Percentiles rank a stretch among this genome's conserved stretches.
phyloP scores from a whole-genome alignment of 495 filamentous ascomycete genomes.

The Penicillium bialowiezense region DNA sequence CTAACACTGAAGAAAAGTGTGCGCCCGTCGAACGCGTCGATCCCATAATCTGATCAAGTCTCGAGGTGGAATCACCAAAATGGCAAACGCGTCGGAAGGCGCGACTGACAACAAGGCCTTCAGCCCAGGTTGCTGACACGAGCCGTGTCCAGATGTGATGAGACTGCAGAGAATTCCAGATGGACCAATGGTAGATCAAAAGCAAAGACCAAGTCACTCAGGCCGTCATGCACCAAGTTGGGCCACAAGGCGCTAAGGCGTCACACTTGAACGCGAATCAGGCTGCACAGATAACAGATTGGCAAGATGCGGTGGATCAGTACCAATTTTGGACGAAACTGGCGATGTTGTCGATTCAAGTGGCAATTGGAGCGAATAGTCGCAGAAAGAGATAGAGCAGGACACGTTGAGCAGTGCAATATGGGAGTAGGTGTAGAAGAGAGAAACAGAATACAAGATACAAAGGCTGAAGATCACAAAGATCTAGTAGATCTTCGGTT shows the following conservation, averaged over 20 bases:
- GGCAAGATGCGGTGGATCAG: neutral
- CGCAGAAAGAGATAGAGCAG: too few relatives aligned
- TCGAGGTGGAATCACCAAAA: constrained; percentile 6
- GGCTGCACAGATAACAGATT: constrained; percentile 4
- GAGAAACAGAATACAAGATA: constrained; percentile 4
- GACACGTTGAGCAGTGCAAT: too few relatives aligned
- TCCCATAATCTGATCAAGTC: constrained; percentile 45
- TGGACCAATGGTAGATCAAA: constrained; percentile 15
- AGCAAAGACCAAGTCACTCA: constrained; percentile 16
- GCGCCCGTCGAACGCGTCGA: constrained; percentile 63
- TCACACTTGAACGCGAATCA: constrained; percentile 6
- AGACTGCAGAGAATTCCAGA: constrained; percentile 19
- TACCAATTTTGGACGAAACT: neutral
- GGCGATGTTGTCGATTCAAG: too few relatives aligned
- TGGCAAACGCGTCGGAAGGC: constrained; percentile 22
- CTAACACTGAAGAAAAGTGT: constrained; percentile 63
- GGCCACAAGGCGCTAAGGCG: constrained; percentile 26
- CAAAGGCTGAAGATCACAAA: neutral
- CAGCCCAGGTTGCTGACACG: constrained; percentile 4
- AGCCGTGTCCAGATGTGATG: constrained; percentile 10
- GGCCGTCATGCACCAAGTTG: constrained; percentile 26
- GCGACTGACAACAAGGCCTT: constrained; percentile 12
- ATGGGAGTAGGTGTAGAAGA: neutral
- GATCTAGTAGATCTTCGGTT: neutral
- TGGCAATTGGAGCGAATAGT: too few relatives aligned